Base-by-base conservation (phyloP, 305 asterid genomes). In the Solanum hybrid region DNA sequence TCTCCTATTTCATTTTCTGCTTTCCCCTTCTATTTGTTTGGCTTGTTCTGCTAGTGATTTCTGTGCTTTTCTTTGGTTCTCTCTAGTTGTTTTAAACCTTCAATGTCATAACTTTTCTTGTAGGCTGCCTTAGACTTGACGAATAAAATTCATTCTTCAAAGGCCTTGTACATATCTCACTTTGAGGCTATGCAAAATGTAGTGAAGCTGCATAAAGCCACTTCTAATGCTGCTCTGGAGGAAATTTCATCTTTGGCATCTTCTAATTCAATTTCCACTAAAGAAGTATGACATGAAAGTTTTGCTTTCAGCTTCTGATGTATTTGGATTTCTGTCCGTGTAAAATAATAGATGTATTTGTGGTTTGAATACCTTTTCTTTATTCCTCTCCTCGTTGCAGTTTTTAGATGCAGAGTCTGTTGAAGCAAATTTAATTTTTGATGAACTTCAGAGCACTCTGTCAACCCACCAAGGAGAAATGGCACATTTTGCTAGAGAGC, bases 161-260 rank as follows among this genome's bases (percentile, higher is more conserved):
- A 91, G 93, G 90, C 89, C 34, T 89, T 92, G 92, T 95, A 86
- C 92, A 71, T 92, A 76, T 95, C 98, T 77, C 97, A 96, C 90
- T 91, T 95, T 86, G 98, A 96, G 95, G 98, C 95, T 74, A 86
- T 95, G 82, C 97, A 96, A 92, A 93, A 94, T 93, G 94, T 94
- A 90, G 95, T 93, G 81, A 92, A 94, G 86, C 92, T 96, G 90
- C 97, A 96, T 90, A 95, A 95, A 92, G 93, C 96, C 51, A 89
- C 91, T 80, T 92, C 93, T 22, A 94, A 95, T 94, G 97, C 96
- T 91, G 93, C 95, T 86, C 89, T 95, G 92, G 98, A 95, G 64
- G 96, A 95, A 89, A 88, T 96, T 82, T 92, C 95, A 8, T 57
- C 93, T 86, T 87, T 91, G 93, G 93, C 94, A 26, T 89, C 94